Evolutionary conservation across 257 asterid species (phyloP), one percentile per base, ranked within the genome.

Genomic region (Primulina huaijiensis): DNA sequence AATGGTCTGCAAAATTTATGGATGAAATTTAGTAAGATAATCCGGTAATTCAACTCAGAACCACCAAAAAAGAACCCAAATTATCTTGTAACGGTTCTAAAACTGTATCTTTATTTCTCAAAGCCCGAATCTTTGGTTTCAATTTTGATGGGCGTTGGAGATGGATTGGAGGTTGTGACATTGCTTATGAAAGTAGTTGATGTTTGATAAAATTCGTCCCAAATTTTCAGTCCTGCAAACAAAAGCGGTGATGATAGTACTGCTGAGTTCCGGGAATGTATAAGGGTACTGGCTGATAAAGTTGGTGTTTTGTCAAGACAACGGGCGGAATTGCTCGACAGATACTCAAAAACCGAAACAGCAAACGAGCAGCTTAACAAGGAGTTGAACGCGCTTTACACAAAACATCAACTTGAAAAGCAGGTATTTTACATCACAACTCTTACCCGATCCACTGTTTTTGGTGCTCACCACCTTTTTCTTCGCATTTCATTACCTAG

Each of bases 321-420:
- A 38, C 89, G 93, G 7, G 75, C 78, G 0, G 98, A 88, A 76
- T 81, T 89, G 74, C 84, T 78, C 2, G 96, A 89, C 33, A 82
- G 92, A 67, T 82, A 85, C 80, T 75, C 97, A 30, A 94, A 91
- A 80, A 79, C 87, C 37, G 97, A 94, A 83, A 82, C 89, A 75
- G 74, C 82, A 56, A 82, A 75, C 56, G 94, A 87, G 74, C 83
- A 80, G 81, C 90, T 89, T 11, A 66, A 67, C 8, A 88, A 88
- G 84, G 97, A 91, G 75, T 74, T 91, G 53, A 88, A 76, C 82
- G 79, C 92, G 2, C 95, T 94, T 60, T 94, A 94, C 75, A 58
- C 77, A 43, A 91, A 91, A 83, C 93, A 86, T 85, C 96, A 89
- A 77, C 92, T 73, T 30, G 97, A 94, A 82, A 94, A 94, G 80